Evolutionary conservation across 306 rosid species (phyloP).

Genomic region (Cyamopsis tetragonoloba): DNA sequence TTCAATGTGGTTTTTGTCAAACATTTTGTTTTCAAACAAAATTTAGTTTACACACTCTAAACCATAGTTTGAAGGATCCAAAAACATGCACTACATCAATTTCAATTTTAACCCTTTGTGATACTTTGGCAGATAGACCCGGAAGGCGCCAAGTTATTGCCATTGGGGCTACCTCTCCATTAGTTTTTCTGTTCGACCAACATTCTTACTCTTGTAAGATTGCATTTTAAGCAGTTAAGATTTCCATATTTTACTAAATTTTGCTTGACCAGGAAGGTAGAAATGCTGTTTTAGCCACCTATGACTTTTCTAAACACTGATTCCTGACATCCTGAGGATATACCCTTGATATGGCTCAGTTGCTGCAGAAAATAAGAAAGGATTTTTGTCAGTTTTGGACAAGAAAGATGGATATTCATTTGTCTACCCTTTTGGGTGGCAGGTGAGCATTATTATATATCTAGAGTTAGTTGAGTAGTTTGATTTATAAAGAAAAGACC

Average conservation of each 20-base stretch:
- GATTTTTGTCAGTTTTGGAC: conserved; percentile 66
- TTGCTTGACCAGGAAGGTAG: conserved; percentile 7
- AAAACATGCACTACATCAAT: not conserved
- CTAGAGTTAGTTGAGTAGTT: conserved; percentile 26
- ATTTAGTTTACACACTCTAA: too few relatives aligned
- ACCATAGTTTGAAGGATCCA: too few relatives aligned
- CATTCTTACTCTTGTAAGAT: conserved; percentile 74
- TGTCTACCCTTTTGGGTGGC: conserved; percentile 96
- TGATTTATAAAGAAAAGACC: conserved; percentile 3
- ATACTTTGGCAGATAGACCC: conserved; percentile 57
- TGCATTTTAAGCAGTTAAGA: conserved; percentile 31
- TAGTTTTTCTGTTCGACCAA: conserved; percentile 57
- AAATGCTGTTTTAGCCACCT: conserved; percentile 22
- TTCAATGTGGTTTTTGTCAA: too few relatives aligned
- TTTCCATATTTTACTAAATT: conserved; percentile 12
- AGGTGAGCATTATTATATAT: conserved; percentile 46
- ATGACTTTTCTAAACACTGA: conserved; percentile 37
- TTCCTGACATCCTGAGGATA: conserved; percentile 58
- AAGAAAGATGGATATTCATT: conserved; percentile 84
- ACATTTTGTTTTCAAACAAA: too few relatives aligned
- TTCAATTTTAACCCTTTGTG: not conserved
- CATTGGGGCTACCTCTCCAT: conserved; percentile 51
- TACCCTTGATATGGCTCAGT: conserved; percentile 97
- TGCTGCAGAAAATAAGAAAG: conserved; percentile 93
- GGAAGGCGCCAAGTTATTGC: conserved; percentile 80